Percentiles rank a stretch among this genome's conserved stretches.
Evolutionary conservation across 208 protist genomes (phyloP).

Genomic region (Strigomonas culicis): DNA sequence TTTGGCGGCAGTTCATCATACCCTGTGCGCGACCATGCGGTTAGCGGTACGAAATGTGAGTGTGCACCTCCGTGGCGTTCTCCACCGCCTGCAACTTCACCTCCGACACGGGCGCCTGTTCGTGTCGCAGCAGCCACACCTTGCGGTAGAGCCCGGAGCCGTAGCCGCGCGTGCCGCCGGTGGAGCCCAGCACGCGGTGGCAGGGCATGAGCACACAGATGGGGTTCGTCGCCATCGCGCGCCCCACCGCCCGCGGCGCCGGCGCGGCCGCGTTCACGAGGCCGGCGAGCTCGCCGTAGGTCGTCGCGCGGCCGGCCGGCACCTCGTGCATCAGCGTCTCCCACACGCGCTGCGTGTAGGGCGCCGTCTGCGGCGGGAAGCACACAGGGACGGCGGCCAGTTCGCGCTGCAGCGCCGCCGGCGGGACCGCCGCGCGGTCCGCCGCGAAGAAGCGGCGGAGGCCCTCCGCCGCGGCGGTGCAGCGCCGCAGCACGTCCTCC

Average conservation of each 20-base stretch:
- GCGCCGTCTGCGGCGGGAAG: conserved; percentile 27
- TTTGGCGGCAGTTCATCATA: no score
- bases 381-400: conserved; percentile 33
- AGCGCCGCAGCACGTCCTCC: not conserved
- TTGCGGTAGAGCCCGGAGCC: conserved; percentile 51
- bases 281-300: conserved; percentile 46
- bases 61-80: conserved; percentile 22
- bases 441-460: not conserved
- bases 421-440: not conserved
- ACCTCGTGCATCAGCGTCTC: conserved; percentile 38
- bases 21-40: not conserved
- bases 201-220: conserved; percentile 63
- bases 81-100: conserved; percentile 26
- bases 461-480: not conserved
- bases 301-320: conserved; percentile 30
- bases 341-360: conserved; percentile 41
- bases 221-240: conserved; percentile 58
- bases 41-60: conserved; percentile 17
- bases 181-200: conserved; percentile 66
- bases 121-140: conserved; percentile 68
- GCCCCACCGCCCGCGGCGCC: conserved; percentile 53
- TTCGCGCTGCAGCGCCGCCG: conserved; percentile 21
- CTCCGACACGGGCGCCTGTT: conserved; percentile 33
- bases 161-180: conserved; percentile 47
- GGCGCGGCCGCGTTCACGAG: conserved; percentile 8